A percentile compares a stretch with the other conserved stretches of the same genome.
phyloP scores from a whole-genome alignment of 345 rosid genomes.

The Lumnitzera littorea region DNA sequence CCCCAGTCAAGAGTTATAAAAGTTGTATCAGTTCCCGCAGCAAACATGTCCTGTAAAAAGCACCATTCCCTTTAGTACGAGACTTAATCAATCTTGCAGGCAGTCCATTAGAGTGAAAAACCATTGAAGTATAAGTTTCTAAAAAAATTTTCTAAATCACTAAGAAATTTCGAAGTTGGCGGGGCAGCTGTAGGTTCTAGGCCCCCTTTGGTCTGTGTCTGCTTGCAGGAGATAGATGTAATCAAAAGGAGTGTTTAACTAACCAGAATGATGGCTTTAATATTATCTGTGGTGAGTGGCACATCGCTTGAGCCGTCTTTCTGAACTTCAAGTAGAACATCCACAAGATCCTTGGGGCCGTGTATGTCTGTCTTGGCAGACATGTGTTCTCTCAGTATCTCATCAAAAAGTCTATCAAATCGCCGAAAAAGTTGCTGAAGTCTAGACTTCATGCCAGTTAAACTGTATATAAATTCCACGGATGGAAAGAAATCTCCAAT shows the following conservation, averaged over 20 bases:
- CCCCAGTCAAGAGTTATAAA: constrained; percentile 29
- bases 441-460: constrained; percentile 29
- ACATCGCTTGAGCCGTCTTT: constrained; percentile 16
- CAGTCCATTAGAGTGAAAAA: too few relatives aligned
- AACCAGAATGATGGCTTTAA: constrained; percentile 43
- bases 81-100: too few relatives aligned
- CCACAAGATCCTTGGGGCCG: constrained; percentile 23
- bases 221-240: too few relatives aligned
- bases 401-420: constrained; percentile 25
- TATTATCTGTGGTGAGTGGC: constrained; percentile 27
- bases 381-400: constrained; percentile 27
- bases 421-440: constrained; percentile 18
- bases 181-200: too few relatives aligned
- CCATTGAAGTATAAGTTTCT: too few relatives aligned
- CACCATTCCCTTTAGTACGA: not conserved
- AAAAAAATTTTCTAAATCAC: too few relatives aligned
- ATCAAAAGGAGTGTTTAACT: constrained; percentile 1
- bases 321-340: constrained; percentile 26
- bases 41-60: constrained; percentile 32
- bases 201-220: too few relatives aligned
- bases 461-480: constrained; percentile 27
- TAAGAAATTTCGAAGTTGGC: too few relatives aligned
- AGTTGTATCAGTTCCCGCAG: constrained; percentile 34
- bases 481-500: constrained; percentile 36
- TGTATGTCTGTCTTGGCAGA: constrained; percentile 7